These are phyloP conservation scores for Stenogyne calaminthoides DNA, from an alignment of 305 asterid species.

Conservation along the genomic window DNA sequence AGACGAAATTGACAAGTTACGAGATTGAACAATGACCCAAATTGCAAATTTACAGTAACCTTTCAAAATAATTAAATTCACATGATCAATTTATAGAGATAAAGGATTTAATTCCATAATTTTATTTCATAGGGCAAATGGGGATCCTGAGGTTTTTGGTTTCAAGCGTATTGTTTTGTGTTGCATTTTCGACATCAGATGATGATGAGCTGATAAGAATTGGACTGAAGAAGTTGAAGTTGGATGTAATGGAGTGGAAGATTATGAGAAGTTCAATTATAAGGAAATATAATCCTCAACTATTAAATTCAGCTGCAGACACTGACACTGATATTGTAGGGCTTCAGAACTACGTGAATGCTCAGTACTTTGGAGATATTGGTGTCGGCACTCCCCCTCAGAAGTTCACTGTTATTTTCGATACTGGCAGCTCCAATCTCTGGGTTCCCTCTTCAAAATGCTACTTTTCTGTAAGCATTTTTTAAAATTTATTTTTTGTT, in stretches of 20 bases:
- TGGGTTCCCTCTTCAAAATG: slow-evolving; percentile 97
- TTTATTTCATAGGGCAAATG: slow-evolving; percentile 76
- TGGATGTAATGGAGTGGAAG: slow-evolving; percentile 33
- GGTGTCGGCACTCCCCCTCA: too few relatives aligned
- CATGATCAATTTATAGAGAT: too few relatives aligned
- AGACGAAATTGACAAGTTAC: too few relatives aligned
- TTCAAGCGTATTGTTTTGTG: slow-evolving; percentile 51
- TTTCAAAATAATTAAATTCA: too few relatives aligned
- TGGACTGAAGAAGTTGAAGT: slow-evolving; percentile 71
- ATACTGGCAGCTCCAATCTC: slow-evolving; percentile 93
- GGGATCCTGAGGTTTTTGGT: slow-evolving; percentile 49
- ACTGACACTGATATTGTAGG: slow-evolving; percentile 62
- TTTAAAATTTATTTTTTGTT: too few relatives aligned
- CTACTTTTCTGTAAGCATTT: slow-evolving; percentile 67
- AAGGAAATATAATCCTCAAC: slow-evolving; percentile 21
- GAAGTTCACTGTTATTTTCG: slow-evolving; percentile 84
- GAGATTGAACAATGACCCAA: too few relatives aligned
- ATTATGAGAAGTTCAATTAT: neutral
- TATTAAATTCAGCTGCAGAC: too few relatives aligned
- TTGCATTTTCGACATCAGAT: slow-evolving; percentile 47
- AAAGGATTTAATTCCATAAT: too few relatives aligned
- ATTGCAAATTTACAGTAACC: too few relatives aligned
- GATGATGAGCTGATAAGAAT: slow-evolving; percentile 72
- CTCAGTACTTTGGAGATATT: slow-evolving; percentile 97
- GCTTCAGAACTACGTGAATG: slow-evolving; percentile 89